These are phyloP conservation scores for Vitis hybrid DNA, from an alignment of 177 flowering plant genomes.

Conservation along the genomic window DNA sequence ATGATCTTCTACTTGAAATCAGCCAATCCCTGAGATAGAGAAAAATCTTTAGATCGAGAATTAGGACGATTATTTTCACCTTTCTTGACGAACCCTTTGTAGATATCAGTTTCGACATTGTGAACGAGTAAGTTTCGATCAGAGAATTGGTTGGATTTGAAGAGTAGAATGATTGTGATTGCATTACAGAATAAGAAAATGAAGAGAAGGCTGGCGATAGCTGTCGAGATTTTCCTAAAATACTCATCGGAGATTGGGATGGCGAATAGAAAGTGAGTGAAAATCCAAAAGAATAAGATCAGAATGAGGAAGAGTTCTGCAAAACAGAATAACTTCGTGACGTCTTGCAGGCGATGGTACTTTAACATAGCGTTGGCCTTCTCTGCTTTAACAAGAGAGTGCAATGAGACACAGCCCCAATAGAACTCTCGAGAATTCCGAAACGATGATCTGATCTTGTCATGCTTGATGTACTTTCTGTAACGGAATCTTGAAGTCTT, in stretches of 20 bases:
- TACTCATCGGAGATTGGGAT: slow-evolving; percentile 41
- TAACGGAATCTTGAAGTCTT: neutral
- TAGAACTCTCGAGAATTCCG: too few relatives aligned
- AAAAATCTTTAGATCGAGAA: too few relatives aligned
- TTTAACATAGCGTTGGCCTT: slow-evolving; percentile 24
- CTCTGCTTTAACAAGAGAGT: slow-evolving; percentile 21
- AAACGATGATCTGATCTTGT: too few relatives aligned
- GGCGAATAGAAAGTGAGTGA: slow-evolving; percentile 37
- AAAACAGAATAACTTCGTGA: slow-evolving; percentile 30
- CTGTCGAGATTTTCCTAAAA: slow-evolving; percentile 7
- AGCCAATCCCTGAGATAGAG: slow-evolving; percentile 39
- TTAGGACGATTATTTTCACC: neutral
- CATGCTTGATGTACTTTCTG: too few relatives aligned
- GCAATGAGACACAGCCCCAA: too few relatives aligned
- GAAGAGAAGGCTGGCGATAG: slow-evolving; percentile 32
- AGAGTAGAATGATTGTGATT: slow-evolving; percentile 41
- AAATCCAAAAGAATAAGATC: slow-evolving; percentile 30
- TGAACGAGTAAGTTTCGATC: slow-evolving; percentile 1
- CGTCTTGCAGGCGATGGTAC: slow-evolving; percentile 22
- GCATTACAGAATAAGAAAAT: slow-evolving; percentile 44
- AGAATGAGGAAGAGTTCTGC: slow-evolving; percentile 18
- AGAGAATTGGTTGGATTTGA: slow-evolving; percentile 48
- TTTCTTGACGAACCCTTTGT: slow-evolving; percentile 23
- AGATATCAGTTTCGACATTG: slow-evolving; percentile 21
- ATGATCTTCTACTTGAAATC: slow-evolving; percentile 82